Evolutionary conservation across 73 alveolate genomes (phyloP).

Genomic region (Blepharisma japonicum): DNA sequence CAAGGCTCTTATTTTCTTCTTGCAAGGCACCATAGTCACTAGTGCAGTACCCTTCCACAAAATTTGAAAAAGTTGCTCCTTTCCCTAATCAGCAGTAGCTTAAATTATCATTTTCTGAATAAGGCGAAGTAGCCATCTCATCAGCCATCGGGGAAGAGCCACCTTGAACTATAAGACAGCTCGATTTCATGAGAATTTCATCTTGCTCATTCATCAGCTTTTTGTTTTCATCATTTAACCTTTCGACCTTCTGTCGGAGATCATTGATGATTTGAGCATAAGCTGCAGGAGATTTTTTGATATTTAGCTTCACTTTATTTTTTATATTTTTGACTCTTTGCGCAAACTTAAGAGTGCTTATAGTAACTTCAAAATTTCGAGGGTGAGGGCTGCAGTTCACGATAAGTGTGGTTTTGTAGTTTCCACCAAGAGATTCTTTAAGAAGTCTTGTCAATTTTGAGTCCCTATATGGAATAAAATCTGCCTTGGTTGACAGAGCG

Average conservation of each 20-base stretch:
- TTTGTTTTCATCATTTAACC: background rate
- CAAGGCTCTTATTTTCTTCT: background rate
- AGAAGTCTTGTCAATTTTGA: conserved; percentile 77
- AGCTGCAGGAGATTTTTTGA: conserved; percentile 48
- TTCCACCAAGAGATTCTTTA: conserved; percentile 85
- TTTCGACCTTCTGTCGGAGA: background rate
- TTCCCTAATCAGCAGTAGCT: background rate
- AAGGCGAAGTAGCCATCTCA: background rate
- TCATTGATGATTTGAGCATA: conserved; percentile 5
- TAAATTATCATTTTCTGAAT: background rate
- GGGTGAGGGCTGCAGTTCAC: conserved; percentile 83
- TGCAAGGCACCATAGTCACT: background rate
- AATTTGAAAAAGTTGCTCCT: background rate
- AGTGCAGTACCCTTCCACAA: background rate
- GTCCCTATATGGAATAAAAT: conserved; percentile 82
- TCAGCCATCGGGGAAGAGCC: background rate
- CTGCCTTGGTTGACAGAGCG: conserved; percentile 67
- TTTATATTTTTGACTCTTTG: conserved; percentile 79
- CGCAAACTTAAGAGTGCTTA: conserved; percentile 87
- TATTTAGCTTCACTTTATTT: conserved; percentile 52
- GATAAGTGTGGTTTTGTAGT: conserved; percentile 67
- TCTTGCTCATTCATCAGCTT: background rate
- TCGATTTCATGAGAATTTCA: background rate
- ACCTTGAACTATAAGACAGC: background rate
- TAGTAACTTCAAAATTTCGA: conserved; percentile 76